Evolutionary conservation across 176 grass and related monocot species (phyloP), one percentile per base, ranked within the genome.

Genomic region (Olyra latifolia): DNA sequence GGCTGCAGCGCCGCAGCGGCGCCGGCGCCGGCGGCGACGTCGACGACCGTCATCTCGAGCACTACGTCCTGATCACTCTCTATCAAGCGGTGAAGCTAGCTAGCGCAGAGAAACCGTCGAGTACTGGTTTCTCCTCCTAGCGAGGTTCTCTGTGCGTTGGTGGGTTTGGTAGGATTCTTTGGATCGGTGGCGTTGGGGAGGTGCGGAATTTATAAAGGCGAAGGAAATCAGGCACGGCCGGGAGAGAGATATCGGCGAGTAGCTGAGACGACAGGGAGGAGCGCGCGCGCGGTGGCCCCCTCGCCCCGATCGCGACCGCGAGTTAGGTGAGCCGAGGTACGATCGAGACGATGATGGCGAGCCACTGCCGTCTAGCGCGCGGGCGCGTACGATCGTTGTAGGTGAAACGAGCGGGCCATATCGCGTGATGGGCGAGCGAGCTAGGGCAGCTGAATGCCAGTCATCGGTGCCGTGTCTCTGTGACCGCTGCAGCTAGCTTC

Each of bases 161-260:
- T 93, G 30, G 74, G 79, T 88, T 88, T 66, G 81, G 82, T 90
- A 85, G 72, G 91, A 88, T 88, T 44, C 40, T 50, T 74, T 66
- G 50, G 52, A 57, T 19, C 12, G 20, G 28, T 2, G 22, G 52
- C 30, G 86, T 28, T 24, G 52, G 60, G 43, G 80, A n/a, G 60
- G 61, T 22, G 30, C 75, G 6, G 52, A 62, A 75, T 75, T 84
- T 88, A 88, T 88, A 88, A 56, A 9, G 20, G 20, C 84, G 5
- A 27, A 30, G 53, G 14, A 38, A 24, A 6, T 12, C 6, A 1
- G 2, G 2, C 10, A 30, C 1, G 48, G 22, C 13, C 47, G 47
- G 11, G 3, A 50, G 29, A 6, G 11, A 28, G 24, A 42, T 6
- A 11, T 2, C 4, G 5, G 38, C 1, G 24, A 75, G 70, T 39